These are phyloP conservation scores for Boletellus ananiceps DNA, from an alignment of 768 basidiomycete genomes.

Conservation along the genomic window DNA sequence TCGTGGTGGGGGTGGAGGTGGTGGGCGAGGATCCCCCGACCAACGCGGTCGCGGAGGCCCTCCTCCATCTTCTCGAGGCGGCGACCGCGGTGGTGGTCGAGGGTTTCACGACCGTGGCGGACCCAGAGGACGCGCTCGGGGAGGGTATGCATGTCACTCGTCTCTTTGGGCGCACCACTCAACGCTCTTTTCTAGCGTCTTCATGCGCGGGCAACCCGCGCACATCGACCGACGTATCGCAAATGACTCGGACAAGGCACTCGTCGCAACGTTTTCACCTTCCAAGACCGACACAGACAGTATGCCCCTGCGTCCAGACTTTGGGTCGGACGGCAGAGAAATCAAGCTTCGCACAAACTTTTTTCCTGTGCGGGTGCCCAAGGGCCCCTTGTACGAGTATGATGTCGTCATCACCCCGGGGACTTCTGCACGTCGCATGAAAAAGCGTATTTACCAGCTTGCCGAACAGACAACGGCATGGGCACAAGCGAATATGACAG, in stretches of 20 bases:
- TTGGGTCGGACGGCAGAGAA: conserved; percentile 38
- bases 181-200: conserved; percentile 32
- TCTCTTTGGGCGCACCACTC: background rate
- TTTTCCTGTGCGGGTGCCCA: conserved; percentile 46
- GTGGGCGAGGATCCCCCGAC: conserved; percentile 31
- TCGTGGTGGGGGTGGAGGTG: conserved; percentile 31
- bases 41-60: conserved; percentile 26
- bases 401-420: conserved; percentile 41
- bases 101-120: conserved; percentile 27
- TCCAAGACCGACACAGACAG: conserved; percentile 19
- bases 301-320: conserved; percentile 47
- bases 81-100: conserved; percentile 28
- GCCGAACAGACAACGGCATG: conserved; percentile 43
- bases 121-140: conserved; percentile 30
- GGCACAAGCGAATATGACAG: conserved; percentile 36
- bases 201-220: conserved; percentile 36
- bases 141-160: conserved; percentile 33
- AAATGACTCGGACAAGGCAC: conserved; percentile 39
- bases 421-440: conserved; percentile 36
- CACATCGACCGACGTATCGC: conserved; percentile 51
- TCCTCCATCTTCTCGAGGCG: conserved; percentile 23
- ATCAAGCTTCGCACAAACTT: conserved; percentile 52
- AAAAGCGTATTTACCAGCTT: conserved; percentile 44
- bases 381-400: conserved; percentile 46
- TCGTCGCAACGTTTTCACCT: conserved; percentile 36